Base-by-base conservation (phyloP, 768 basidiomycete genomes). In the Coprinopsis cinerea region DNA sequence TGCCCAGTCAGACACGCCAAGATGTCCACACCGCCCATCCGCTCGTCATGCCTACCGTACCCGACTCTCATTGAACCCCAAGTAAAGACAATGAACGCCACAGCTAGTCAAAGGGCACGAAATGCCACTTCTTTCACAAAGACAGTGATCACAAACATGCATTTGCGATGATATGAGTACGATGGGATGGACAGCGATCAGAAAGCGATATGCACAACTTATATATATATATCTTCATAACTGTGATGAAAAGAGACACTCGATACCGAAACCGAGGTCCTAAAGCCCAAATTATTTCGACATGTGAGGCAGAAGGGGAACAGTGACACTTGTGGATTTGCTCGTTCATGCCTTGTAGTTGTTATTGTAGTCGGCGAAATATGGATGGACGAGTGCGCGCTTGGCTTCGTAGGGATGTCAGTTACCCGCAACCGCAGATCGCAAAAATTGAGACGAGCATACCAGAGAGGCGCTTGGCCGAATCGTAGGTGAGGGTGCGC, bases 391-490 rank as follows among this genome's bases (percentile, higher is more conserved):
- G 37, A 80, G 66, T 4, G 77, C 75, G 25, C 76, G 75, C 62
- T 80, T 87, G 63, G 76, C 82, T 83, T 60, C 54, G 18, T 1
- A 11, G 30, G 36, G 76, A 65, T 72, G 80, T 9, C 74, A 71
- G 58, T 78, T 75, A 25, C 65, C 55, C 4, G 35, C 40, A 43
- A 53, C 37, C 23, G 24, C 39, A n/a, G 26, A 26, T 20, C 34
- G 3, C 41, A n/a, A 34, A 44, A 25, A 24, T n/a, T 30, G 24
- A 23, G 37, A 13, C 62, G 36, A 18, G 6, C 81, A 55, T 61
- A 90, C 92, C 92, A 44, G 93, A 96, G 62, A 97, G 92, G 39
- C 93, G 85, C 61, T 87, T 87, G 22, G 92, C 83, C 0, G 90
- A 88, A 65, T 97, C 92, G 64, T 93, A 97, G 4, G 82, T 82